Base-by-base conservation (phyloP, 768 basidiomycete genomes). In the Boletus rex-veris region DNA sequence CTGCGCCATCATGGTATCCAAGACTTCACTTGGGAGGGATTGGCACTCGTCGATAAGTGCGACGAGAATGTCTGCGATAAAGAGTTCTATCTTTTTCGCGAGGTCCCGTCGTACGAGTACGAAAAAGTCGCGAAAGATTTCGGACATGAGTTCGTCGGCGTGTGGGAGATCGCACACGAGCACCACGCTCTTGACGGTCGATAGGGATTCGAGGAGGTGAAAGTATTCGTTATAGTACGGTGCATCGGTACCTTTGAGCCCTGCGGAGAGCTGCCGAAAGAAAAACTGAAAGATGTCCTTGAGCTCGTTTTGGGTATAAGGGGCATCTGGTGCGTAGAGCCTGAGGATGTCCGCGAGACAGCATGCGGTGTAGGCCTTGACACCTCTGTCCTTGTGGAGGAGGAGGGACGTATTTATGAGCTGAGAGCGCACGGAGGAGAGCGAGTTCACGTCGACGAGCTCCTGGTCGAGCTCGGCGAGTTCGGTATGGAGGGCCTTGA, bases 241-340 rank as follows among this genome's bases (percentile, higher is more conserved):
- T 0, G 86, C 79, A 52, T 95, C 90, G 0, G 84, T 74, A 37
- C 85, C 82, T 58, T 86, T 87, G 64, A 93, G 83, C 1, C 86
- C 86, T 2, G 77, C 77, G 3, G 79, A 74, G 52, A 99, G 84
- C 69, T 97, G 96, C 35, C 84, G 77, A 67, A 93, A 85, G 80
- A 98, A 92, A 78, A 99, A 98, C 62, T 93, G 85, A 72, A 99
- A 99, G 67, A 98, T 95, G 71, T 97, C 93, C 76, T 90, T 80
- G 35, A 98, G 83, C 69, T 98, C 91, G 45, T 79, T 72, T 46
- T 87, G 85, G 14, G 87, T 95, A 68, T 96, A 98, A 12, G 97
- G 97, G 21, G 97, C 95, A 70, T 98, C 93, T 1, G 97, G 97
- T 2, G 97, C 97, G 69, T 92, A 98, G 37, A 98, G 80, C 40